phyloP scores from a whole-genome alignment of 1,284 basidiomycete species.

The Trichosporon ovoides region DNA sequence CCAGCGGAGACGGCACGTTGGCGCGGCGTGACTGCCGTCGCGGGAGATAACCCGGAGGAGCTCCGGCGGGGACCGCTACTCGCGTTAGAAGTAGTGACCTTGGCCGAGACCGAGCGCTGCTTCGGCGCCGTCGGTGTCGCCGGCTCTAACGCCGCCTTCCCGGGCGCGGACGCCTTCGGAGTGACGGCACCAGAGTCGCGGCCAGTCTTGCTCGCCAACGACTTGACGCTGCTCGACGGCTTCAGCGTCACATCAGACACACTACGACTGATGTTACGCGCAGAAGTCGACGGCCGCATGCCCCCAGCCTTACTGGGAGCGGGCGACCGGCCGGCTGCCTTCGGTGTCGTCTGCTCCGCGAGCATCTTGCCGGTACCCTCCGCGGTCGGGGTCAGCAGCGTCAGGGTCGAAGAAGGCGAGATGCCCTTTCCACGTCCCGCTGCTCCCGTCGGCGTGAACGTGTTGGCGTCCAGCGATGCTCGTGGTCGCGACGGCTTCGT shows the following conservation, averaged over 20 bases:
- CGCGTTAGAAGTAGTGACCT: background rate
- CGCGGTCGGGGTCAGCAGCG: background rate
- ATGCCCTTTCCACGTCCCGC: background rate
- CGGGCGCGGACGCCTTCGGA: background rate
- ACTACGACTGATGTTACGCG: constrained; percentile 5
- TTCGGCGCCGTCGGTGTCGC: constrained; percentile 1
- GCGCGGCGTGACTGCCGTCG: constrained; percentile 7
- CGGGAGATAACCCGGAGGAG: background rate
- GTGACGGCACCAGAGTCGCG: background rate
- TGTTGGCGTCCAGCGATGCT: background rate
- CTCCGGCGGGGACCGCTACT: background rate
- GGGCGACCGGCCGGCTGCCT: background rate
- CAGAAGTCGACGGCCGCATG: background rate
- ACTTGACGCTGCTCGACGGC: constrained; percentile 1
- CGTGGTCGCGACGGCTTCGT: background rate
- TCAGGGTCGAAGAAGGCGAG: background rate
- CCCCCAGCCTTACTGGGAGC: constrained; percentile 3
- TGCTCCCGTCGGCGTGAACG: background rate
- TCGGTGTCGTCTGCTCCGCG: background rate
- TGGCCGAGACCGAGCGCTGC: constrained; percentile 1
- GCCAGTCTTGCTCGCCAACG: background rate
- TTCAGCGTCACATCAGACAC: background rate
- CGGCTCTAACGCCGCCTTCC: background rate
- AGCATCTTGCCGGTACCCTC: background rate
- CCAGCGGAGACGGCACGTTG: constrained; percentile 14